phyloP scores from a whole-genome alignment of 1,139 yeast species.

The Diutina catenulata region DNA sequence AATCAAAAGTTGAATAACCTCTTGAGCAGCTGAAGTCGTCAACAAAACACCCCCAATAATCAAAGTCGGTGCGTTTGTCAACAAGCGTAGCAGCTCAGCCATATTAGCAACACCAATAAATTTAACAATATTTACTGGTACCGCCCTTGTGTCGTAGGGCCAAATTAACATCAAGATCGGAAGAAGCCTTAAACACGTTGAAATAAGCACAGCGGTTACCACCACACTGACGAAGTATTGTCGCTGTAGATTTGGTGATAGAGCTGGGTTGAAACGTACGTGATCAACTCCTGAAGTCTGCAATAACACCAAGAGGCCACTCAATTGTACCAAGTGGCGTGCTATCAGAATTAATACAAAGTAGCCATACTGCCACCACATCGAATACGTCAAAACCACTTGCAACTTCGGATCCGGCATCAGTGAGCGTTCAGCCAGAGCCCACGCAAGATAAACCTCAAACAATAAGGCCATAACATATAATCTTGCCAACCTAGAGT shows the following conservation, averaged over 20 bases:
- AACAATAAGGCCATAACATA: conserved; percentile 61
- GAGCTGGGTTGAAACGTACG: conserved; percentile 20
- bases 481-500: conserved; percentile 30
- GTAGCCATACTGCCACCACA: conserved; percentile 49
- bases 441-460: conserved; percentile 89
- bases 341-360: conserved; percentile 52
- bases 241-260: conserved; percentile 11
- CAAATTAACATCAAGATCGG: conserved; percentile 94
- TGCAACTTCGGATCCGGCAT: conserved; percentile 16
- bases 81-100: conserved; percentile 42
- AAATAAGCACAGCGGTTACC: conserved; percentile 57
- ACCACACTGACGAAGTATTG: conserved; percentile 28
- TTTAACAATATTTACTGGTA: conserved; percentile 50
- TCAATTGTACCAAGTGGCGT: conserved; percentile 47
- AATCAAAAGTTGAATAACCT: too few relatives aligned
- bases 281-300: too few relatives aligned
- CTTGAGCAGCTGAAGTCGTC: too few relatives aligned
- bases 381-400: conserved; percentile 31
- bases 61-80: too few relatives aligned
- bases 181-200: conserved; percentile 69
- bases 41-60: too few relatives aligned
- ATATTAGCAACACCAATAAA: conserved; percentile 51
- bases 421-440: conserved; percentile 60
- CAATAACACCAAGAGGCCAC: too few relatives aligned
- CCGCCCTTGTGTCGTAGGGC: conserved; percentile 74